Percentiles rank a stretch among this genome's conserved stretches.
phyloP scores from a whole-genome alignment of 2,329 filamentous ascomycete genomes.

The Arthrobotrys entomopaga region DNA sequence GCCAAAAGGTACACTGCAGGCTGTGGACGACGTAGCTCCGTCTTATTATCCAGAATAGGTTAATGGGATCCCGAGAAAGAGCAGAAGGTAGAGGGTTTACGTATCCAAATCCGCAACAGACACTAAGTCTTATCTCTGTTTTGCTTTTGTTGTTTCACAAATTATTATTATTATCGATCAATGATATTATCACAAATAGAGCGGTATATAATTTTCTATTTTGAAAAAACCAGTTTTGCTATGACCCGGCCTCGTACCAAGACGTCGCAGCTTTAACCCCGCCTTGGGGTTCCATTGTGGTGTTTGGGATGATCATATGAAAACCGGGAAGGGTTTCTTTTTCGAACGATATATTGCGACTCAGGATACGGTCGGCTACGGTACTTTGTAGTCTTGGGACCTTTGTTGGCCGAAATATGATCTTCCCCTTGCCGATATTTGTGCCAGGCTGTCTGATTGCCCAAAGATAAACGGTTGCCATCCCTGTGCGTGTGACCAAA shows the following conservation, averaged over 20 bases:
- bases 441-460: too few relatives aligned
- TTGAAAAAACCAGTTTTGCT: too few relatives aligned
- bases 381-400: neutral
- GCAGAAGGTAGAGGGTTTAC: too few relatives aligned
- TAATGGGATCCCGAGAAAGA: too few relatives aligned
- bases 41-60: too few relatives aligned
- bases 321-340: conserved; percentile 19
- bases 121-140: conserved; percentile 12
- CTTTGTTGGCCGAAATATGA: neutral
- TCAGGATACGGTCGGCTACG: neutral
- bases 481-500: conserved; percentile 18
- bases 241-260: too few relatives aligned
- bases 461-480: too few relatives aligned
- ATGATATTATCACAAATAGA: neutral
- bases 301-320: conserved; percentile 15
- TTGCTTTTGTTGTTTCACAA: conserved; percentile 19
- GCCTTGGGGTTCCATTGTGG: conserved; percentile 18
- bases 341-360: conserved; percentile 21
- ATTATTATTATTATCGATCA: conserved; percentile 10
- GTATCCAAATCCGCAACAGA: neutral
- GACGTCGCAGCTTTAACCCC: too few relatives aligned
- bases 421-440: neutral
- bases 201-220: neutral
- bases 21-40: too few relatives aligned
- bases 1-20: neutral